These are phyloP conservation scores for Chytriomyces confervae DNA, from an alignment of 192 early-diverging fungal genomes.

Conservation along the genomic window DNA sequence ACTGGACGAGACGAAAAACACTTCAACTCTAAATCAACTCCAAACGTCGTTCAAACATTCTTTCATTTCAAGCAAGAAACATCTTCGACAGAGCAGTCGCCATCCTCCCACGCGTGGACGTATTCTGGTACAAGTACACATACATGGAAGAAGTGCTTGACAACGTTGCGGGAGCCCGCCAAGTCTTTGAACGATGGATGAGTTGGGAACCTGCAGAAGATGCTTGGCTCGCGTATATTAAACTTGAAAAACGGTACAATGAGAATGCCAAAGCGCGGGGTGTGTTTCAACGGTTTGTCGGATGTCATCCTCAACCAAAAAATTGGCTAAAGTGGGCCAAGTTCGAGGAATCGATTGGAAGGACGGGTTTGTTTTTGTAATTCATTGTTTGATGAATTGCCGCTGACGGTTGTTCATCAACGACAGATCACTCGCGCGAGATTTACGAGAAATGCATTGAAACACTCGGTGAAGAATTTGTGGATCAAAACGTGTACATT, in stretches of 20 bases:
- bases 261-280: conserved; percentile 82
- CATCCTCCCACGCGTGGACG: conserved; percentile 75
- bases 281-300: conserved; percentile 86
- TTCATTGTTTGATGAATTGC: no score
- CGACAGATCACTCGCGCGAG: conserved; percentile 79
- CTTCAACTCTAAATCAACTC: no score
- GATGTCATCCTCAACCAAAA: conserved; percentile 86
- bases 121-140: conserved; percentile 90
- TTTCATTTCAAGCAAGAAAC: conserved; percentile 74
- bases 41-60: neutral
- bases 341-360: conserved; percentile 88
- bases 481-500: conserved; percentile 94
- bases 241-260: conserved; percentile 85
- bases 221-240: conserved; percentile 94
- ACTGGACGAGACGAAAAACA: no score
- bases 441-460: conserved; percentile 90
- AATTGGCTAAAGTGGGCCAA: conserved; percentile 97
- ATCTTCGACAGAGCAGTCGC: conserved; percentile 91
- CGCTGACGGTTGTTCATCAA: neutral
- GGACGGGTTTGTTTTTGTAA: conserved; percentile 55
- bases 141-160: conserved; percentile 98
- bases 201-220: conserved; percentile 94
- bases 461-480: conserved; percentile 82
- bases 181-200: conserved; percentile 99
- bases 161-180: conserved; percentile 83